Percentiles rank a stretch among this genome's conserved stretches.
Evolutionary conservation across 495 filamentous ascomycete species (phyloP).

Genomic region (Aspergillus ellipticus): DNA sequence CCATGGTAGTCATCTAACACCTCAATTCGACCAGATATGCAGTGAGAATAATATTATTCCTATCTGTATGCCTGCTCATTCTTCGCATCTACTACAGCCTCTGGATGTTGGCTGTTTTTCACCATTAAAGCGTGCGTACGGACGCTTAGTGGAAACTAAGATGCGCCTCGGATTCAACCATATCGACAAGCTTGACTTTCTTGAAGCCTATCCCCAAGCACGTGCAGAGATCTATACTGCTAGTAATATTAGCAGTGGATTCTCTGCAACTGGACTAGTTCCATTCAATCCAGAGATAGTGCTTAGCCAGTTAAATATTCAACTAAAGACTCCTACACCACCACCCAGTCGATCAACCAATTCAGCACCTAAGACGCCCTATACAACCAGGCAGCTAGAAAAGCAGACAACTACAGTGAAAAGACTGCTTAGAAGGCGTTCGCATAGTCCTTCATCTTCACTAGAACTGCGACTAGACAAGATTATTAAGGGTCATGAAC

Average conservation of each 20-base stretch:
- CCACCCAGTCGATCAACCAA: conserved; percentile 3
- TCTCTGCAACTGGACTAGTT: conserved; percentile 1
- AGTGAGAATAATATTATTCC: too few relatives aligned
- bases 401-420: conserved; percentile 1
- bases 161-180: too few relatives aligned
- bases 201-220: not conserved
- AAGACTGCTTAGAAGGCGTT: not conserved
- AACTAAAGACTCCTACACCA: not conserved
- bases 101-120: conserved; percentile 22
- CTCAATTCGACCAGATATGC: too few relatives aligned
- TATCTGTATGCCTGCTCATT: too few relatives aligned
- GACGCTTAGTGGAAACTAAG: conserved; percentile 7
- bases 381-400: conserved; percentile 5
- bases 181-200: too few relatives aligned
- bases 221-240: not conserved
- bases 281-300: conserved; percentile 1
- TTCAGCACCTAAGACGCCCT: conserved; percentile 3
- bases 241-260: not conserved
- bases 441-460: not conserved
- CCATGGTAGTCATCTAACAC: too few relatives aligned
- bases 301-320: too few relatives aligned
- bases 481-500: conserved; percentile 8
- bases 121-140: conserved; percentile 9
- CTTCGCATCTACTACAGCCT: conserved; percentile 16
- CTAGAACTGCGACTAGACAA: conserved; percentile 3